Evolutionary conservation across 2,329 filamentous ascomycete genomes (phyloP).

Genomic region (Neonectria hederae): DNA sequence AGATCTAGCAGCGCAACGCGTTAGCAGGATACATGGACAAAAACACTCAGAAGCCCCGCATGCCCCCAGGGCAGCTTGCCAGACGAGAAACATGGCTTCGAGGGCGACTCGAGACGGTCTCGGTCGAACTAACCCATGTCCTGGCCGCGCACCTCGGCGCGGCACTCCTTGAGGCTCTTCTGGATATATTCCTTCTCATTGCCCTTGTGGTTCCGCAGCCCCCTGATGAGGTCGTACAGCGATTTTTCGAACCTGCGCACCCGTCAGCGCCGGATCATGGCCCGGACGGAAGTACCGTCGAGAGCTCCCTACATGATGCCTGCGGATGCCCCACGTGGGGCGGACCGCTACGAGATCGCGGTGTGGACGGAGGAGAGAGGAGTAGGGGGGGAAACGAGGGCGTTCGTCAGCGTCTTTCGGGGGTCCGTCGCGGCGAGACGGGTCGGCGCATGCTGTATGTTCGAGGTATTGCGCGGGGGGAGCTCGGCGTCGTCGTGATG

Average conservation of each 20-base stretch:
- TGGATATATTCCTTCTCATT: constrained; percentile 96
- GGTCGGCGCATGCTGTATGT: constrained; percentile 38
- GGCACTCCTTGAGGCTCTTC: constrained; percentile 93
- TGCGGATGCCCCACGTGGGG: constrained; percentile 45
- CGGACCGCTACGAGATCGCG: constrained; percentile 31
- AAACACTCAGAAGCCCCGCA: neutral
- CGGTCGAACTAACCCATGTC: constrained; percentile 78
- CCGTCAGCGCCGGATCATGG: constrained; percentile 32
- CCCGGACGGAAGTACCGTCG: neutral
- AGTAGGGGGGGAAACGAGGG: constrained; percentile 10
- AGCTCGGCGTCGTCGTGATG: constrained; percentile 1
- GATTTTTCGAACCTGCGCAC: constrained; percentile 96
- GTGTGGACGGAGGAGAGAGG: constrained; percentile 9
- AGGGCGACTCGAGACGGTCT: neutral
- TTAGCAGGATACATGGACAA: constrained; percentile 18
- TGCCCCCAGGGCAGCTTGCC: neutral
- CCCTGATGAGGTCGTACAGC: constrained; percentile 97
- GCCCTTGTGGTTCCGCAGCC: constrained; percentile 93
- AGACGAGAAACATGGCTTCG: neutral
- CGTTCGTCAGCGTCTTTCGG: constrained; percentile 33
- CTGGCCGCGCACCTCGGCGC: constrained; percentile 87
- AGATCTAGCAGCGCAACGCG: constrained; percentile 68
- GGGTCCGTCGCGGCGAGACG: constrained; percentile 26
- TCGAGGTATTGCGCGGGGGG: neutral
- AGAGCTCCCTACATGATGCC: constrained; percentile 40